Percentiles rank a stretch among this genome's conserved stretches.
phyloP scores from a whole-genome alignment of 176 grass and related monocot genomes.

The Cocos nucifera region DNA sequence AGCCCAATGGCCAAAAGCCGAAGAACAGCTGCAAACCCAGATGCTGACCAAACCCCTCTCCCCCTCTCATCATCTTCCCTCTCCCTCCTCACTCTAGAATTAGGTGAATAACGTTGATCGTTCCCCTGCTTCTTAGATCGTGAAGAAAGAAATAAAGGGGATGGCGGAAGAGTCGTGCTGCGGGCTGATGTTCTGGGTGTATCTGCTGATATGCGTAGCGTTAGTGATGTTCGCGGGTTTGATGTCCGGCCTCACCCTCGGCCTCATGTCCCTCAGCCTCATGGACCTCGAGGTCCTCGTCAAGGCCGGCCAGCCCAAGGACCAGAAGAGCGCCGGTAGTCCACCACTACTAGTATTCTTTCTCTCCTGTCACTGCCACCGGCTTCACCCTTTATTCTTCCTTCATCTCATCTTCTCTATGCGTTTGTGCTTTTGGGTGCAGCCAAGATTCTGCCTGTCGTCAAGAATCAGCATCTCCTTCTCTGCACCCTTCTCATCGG shows the following conservation, averaged over 20 bases:
- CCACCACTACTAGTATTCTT: background rate
- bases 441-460: conserved; percentile 81
- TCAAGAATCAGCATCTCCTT: conserved; percentile 94
- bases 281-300: conserved; percentile 93
- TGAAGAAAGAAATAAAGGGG: no score
- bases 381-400: background rate
- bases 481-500: conserved; percentile 99
- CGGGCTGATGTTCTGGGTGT: conserved; percentile 73
- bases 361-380: background rate
- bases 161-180: conserved; percentile 46
- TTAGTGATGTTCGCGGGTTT: conserved; percentile 85
- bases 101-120: no score
- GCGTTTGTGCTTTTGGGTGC: background rate
- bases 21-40: no score
- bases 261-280: conserved; percentile 96
- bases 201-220: conserved; percentile 32
- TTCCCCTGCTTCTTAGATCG: no score
- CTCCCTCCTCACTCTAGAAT: background rate
- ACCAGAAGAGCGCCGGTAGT: conserved; percentile 44
- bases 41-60: background rate
- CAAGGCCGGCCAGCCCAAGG: conserved; percentile 58
- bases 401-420: background rate
- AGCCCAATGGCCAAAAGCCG: no score
- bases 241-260: conserved; percentile 96
- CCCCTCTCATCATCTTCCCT: background rate